Evolutionary conservation across 1,284 basidiomycete species (phyloP), one percentile per base, ranked within the genome.

Genomic region (Malassezia sympodialis): DNA sequence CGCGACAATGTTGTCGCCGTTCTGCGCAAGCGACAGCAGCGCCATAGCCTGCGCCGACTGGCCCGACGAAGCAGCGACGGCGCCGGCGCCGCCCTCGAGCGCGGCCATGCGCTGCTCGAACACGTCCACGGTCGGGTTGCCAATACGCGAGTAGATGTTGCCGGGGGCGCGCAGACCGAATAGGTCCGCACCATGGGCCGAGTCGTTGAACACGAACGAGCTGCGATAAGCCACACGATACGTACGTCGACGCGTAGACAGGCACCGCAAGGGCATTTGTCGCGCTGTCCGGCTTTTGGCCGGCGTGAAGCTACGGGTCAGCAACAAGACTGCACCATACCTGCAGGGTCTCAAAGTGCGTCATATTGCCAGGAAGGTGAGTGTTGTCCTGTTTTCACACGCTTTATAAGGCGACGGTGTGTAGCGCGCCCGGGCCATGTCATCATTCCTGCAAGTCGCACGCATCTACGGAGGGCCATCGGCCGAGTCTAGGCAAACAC

Each of bases 91-190:
- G 12, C 86, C 86, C 72, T 90, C 88, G 28, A 90, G 80, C 0
- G 86, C 85, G 1, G 87, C 84, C 3, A 90, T 83, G 21, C 88
- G 82, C 66, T 85, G 82, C 76, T 91, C 88, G 62, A 91, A 88
- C 6, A 90, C 85, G 63, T 84, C 84, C 51, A 85, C 82, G 4
- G 88, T 90, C 8, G 88, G 88, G 74, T 91, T 90, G 26, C 84
- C 83, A 51, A 89, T 83, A 32, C 86, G 75, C 34, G 66, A 69
- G 62, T 67, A 66, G 56, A 86, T 84, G 76, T 87, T 82, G 12
- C 86, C 87, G 26, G 81, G 62, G 30, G 58, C 58, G 42, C 65
- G 62, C 35, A 90, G 76, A 17, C 82, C 85, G 73, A 89, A 90
- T 43, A 91, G 80, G 71, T 88, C 84, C 21, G 87, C 87, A 7